Conservation (phyloP, 1,284 basidiomycete genomes). For the Trichosporon sp. region DNA sequence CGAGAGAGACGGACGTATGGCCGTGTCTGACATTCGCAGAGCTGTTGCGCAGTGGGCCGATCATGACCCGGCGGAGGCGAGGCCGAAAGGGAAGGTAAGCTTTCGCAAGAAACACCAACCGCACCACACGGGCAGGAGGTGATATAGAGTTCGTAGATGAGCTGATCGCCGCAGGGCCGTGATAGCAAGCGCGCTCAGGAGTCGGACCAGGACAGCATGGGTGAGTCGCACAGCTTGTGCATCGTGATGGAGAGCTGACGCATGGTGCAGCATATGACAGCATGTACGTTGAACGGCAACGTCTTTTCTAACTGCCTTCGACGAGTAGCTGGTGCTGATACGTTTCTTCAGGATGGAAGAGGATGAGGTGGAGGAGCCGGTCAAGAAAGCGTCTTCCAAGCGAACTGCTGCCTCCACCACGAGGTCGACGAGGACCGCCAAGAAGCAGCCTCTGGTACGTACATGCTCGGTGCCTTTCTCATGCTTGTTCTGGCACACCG, state of each 20-base stretch:
- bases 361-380: not conserved
- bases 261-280: constrained; percentile 4
- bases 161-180: not conserved
- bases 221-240: constrained; percentile 45
- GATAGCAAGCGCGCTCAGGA: constrained; percentile 50
- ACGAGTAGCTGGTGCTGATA: not conserved
- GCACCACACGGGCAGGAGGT: not conserved
- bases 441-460: constrained; percentile 5
- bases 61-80: not conserved
- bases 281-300: constrained; percentile 5
- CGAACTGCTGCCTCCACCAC: not conserved
- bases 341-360: constrained; percentile 6
- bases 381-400: not conserved
- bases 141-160: not conserved
- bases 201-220: constrained; percentile 72
- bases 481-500: too few species aligned
- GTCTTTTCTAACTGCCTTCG: too few species aligned
- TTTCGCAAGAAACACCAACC: not conserved
- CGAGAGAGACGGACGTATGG: not conserved
- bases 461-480: not conserved
- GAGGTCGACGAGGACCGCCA: not conserved
- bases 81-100: constrained; percentile 1
- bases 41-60: constrained; percentile 1
- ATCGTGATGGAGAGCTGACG: not conserved
- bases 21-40: not conserved